These are phyloP conservation scores for Apophysomyces elegans DNA, from an alignment of 371 early-diverging fungal genomes.

Conservation along the genomic window DNA sequence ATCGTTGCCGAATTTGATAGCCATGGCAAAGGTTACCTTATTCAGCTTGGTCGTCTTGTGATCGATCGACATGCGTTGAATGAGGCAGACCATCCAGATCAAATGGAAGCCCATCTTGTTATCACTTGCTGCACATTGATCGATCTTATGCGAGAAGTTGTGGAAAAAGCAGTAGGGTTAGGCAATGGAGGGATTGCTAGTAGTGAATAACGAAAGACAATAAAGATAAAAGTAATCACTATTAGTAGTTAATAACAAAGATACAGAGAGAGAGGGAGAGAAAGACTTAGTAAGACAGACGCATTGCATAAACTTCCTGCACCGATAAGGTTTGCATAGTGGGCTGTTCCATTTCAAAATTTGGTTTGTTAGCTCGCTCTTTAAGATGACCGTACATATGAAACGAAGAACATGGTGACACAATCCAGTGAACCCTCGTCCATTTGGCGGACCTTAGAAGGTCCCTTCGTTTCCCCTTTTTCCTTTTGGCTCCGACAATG, in stretches of 20 bases:
- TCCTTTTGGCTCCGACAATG: conserved; percentile 6
- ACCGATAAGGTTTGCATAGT: conserved; percentile 11
- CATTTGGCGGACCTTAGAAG: conserved; percentile 4
- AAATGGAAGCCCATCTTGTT: conserved; percentile 41
- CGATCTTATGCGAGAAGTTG: conserved; percentile 54
- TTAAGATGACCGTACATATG: conserved; percentile 4
- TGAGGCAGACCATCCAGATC: conserved; percentile 30
- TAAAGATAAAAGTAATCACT: background rate
- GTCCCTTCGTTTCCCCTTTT: background rate
- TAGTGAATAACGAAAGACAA: conserved; percentile 26
- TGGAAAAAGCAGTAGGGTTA: conserved; percentile 54
- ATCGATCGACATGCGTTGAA: conserved; percentile 37
- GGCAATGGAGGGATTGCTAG: conserved; percentile 49
- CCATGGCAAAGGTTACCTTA: conserved; percentile 52
- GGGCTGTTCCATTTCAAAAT: conserved; percentile 5
- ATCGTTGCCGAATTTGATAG: conserved; percentile 52
- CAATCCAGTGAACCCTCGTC: conserved; percentile 6
- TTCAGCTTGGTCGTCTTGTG: conserved; percentile 39
- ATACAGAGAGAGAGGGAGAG: no score
- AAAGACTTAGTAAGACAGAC: no score
- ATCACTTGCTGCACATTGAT: conserved; percentile 52
- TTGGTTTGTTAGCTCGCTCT: conserved; percentile 3
- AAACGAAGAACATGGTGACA: background rate
- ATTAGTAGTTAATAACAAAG: background rate
- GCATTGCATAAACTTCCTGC: no score